Evolutionary conservation across 2,329 filamentous ascomycete species (phyloP).

Genomic region (Fusarium duplospermum): DNA sequence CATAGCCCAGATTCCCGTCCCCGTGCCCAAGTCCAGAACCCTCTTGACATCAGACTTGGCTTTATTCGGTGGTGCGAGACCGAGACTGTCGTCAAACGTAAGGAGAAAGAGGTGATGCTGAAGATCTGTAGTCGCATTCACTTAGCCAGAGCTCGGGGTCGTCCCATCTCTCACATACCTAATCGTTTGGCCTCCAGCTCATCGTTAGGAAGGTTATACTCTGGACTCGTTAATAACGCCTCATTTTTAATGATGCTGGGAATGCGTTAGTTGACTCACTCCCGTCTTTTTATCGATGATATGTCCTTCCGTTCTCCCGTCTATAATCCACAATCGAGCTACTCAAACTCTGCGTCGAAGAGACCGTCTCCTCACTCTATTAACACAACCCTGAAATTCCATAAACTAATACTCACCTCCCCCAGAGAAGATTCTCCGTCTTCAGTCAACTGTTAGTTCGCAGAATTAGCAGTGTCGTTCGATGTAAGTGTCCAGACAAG

Average conservation of each 20-base stretch:
- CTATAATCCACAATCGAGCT: constrained; percentile 11
- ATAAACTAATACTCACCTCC: neutral
- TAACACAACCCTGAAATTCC: rapidly evolving
- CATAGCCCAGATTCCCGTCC: constrained; percentile 17
- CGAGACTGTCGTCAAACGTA: constrained; percentile 15
- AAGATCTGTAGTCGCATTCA: neutral
- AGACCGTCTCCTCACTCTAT: neutral
- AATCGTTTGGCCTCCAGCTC: constrained; percentile 6
- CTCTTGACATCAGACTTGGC: neutral
- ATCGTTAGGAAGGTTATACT: constrained; percentile 13
- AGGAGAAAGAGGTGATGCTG: constrained; percentile 16
- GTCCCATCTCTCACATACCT: neutral
- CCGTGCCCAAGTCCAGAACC: constrained; percentile 10
- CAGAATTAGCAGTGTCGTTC: neutral
- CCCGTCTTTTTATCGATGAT: constrained; percentile 15
- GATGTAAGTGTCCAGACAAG: neutral
- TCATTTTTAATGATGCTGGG: no score
- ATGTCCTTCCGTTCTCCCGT: constrained; percentile 12
- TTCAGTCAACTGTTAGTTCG: neutral
- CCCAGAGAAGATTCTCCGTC: neutral
- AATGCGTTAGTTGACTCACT: neutral
- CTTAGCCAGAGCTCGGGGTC: neutral
- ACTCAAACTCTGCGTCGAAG: neutral
- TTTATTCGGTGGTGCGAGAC: constrained; percentile 1
- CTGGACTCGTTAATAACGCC: no score